These are phyloP conservation scores for Pseudonitzschia multiseries DNA, from an alignment of 108 stramenopile genomes.

Conservation along the genomic window DNA sequence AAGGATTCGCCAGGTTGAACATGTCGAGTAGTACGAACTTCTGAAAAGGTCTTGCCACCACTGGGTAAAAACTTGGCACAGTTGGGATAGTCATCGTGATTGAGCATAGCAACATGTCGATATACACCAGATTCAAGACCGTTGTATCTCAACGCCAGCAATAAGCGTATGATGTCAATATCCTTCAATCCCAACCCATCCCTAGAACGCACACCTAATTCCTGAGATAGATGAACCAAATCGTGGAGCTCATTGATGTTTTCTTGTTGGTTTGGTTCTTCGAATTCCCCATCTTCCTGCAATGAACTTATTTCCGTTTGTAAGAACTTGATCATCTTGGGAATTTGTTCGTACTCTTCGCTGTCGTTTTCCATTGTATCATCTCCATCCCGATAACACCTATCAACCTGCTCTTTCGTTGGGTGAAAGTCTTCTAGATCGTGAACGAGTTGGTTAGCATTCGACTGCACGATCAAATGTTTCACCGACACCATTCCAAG, in stretches of 20 bases:
- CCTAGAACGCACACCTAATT: constrained; percentile 33
- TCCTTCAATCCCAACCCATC: constrained; percentile 38
- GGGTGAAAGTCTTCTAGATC: constrained; percentile 76
- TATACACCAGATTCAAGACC: constrained; percentile 81
- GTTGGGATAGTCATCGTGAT: constrained; percentile 75
- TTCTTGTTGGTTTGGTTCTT: background rate
- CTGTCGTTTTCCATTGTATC: constrained; percentile 25
- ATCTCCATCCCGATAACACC: constrained; percentile 9
- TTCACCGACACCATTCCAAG: constrained; percentile 64
- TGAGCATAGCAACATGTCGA: constrained; percentile 78
- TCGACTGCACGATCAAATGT: constrained; percentile 42
- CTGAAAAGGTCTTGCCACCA: constrained; percentile 48
- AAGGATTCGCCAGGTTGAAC: constrained; percentile 66
- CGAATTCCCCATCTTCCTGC: constrained; percentile 18
- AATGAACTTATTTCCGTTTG: constrained; percentile 12
- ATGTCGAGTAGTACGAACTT: constrained; percentile 70
- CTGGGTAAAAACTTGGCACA: constrained; percentile 73
- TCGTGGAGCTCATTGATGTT: background rate
- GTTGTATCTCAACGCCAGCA: constrained; percentile 77
- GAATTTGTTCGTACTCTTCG: constrained; percentile 47
- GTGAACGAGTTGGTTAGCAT: constrained; percentile 44
- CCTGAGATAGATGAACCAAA: constrained; percentile 43
- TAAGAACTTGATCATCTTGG: constrained; percentile 48
- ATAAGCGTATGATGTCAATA: constrained; percentile 56
- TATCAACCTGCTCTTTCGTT: constrained; percentile 57